These are phyloP conservation scores for Xylaria sp. DNA, from an alignment of 2,329 filamentous ascomycete genomes.

Conservation along the genomic window DNA sequence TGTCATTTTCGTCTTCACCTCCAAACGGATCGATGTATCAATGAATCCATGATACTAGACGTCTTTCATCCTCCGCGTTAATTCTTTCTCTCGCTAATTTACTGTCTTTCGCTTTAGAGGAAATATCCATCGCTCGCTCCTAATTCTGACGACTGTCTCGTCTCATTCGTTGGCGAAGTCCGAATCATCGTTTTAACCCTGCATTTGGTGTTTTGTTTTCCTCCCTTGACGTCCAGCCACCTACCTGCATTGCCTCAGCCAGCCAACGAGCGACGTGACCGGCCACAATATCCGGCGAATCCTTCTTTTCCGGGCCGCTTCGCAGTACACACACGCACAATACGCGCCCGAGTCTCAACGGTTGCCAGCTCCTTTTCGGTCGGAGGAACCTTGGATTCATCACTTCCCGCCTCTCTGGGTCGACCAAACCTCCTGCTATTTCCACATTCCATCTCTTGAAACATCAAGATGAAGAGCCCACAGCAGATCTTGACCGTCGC, in stretches of 20 bases:
- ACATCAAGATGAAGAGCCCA: slow-evolving; percentile 62
- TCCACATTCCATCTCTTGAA: slow-evolving; percentile 44
- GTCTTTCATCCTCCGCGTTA: slow-evolving; percentile 24
- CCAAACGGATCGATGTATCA: slow-evolving; percentile 15
- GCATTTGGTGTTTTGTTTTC: slow-evolving; percentile 39
- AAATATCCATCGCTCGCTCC: slow-evolving; percentile 44
- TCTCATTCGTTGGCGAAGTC: slow-evolving; percentile 39
- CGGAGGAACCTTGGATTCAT: slow-evolving; percentile 29
- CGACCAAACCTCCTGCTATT: slow-evolving; percentile 24
- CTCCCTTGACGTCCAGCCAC: slow-evolving; percentile 37
- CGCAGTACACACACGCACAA: not conserved
- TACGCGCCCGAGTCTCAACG: slow-evolving; percentile 8
- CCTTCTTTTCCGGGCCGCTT: slow-evolving; percentile 23
- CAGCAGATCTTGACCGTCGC: slow-evolving; percentile 61
- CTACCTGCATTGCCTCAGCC: slow-evolving; percentile 28
- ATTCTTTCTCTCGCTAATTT: slow-evolving; percentile 32
- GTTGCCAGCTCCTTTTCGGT: slow-evolving; percentile 25
- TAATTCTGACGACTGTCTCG: slow-evolving; percentile 34
- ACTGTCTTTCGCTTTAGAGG: slow-evolving; percentile 47
- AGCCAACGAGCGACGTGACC: slow-evolving; percentile 19
- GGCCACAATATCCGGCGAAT: slow-evolving; percentile 21
- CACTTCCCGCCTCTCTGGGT: slow-evolving; percentile 31
- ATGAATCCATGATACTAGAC: slow-evolving; percentile 38
- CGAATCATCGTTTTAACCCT: slow-evolving; percentile 38
- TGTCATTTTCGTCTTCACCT: slow-evolving; percentile 35